Base-by-base conservation (phyloP, 805 yeast genomes). In the Ogataea salicorniae region DNA sequence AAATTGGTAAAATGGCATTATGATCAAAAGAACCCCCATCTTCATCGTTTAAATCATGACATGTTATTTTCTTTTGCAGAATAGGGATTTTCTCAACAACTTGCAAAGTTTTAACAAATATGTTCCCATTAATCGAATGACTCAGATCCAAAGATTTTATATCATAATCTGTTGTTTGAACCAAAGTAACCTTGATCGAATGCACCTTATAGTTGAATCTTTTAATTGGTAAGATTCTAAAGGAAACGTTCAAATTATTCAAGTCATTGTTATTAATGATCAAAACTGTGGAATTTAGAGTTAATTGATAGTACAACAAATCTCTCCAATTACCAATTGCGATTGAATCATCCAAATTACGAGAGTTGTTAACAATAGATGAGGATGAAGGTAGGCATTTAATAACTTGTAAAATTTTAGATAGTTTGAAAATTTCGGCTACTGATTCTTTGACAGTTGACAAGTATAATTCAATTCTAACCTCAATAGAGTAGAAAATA, bases 311-410 rank as follows among this genome's bases (percentile, higher is more conserved):
- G 17, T 48, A 51, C 13, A 59, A 45, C 37, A 64, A 43, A 34
- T 63, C 49, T 54, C 69, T 57, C 70, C 70, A 66, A 38, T 53
- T 61, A 7, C 69, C 70, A 17, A 58, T 23, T 0, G 64, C 58
- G 3, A 57, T n/a, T 6, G 58, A 53, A 37, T 55, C 55, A 20
- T 50, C 53, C 4, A 34, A 17, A 13, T 48, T 42, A 9, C 17
- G 16, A 6, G 42, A 20, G 15, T 8, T 35, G 14, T 47, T 44
- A 6, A n/a, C 31, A 5, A 37, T 29, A 4, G 51, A 26, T 9
- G 31, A 26, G 11, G 31, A 26, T 26, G 31, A 26, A 11, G 31
- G 46, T 17, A 46, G 40, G 35, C 63, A 60, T 39, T 51, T 43
- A 17, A 56, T 48, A 14, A 55, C 53, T 26, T 48, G 45, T n/a